Base-by-base conservation (phyloP, 441 rosid species). In the Raphanus hybrid region DNA sequence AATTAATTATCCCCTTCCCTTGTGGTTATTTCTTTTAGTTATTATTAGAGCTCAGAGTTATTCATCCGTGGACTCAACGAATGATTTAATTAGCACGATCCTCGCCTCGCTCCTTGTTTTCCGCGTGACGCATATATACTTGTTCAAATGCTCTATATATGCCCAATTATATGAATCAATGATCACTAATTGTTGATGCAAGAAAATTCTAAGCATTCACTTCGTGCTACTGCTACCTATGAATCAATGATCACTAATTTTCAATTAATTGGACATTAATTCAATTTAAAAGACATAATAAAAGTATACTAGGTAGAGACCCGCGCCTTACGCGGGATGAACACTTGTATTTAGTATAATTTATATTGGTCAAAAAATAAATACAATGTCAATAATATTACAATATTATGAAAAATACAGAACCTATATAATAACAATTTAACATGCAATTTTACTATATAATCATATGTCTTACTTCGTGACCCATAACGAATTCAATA, bases 21-120 rank as follows among this genome's bases (percentile, higher is more conserved):
- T 37, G 18, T 74, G 64, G n/a, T 66, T 65, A 50, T n/a, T 35
- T 5, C 4, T 14, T 37, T 34, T 34, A 34, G 5, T n/a, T 45
- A 45, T 45, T 41, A n/a, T 2, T 3, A 5, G 32, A 64, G 2
- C 2, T 64, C 14, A 75, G 37, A 60, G 26, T 61, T 60, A 35
- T 63, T 69, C 35, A 27, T 64, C n/a, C 65, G 60, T 76, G 60
- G 60, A 69, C 32, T 59, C 63, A 3, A 41, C 48, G 48, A 41
- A 41, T 34, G 48, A 41, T 41, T 41, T 41, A 18, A 18, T 18
- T 18, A 41, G 48, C 48, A 41, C 48, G 48, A 41, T 41, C 48
- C 48, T 41, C 48, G 48, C 48, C 48, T 41, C 48, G 48, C 48
- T 41, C 10, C 48, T 34, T 34, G 48, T 41, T 4, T 41, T 12